phyloP scores from a whole-genome alignment of 2,329 filamentous ascomycete genomes.

The Metarhizium album region DNA sequence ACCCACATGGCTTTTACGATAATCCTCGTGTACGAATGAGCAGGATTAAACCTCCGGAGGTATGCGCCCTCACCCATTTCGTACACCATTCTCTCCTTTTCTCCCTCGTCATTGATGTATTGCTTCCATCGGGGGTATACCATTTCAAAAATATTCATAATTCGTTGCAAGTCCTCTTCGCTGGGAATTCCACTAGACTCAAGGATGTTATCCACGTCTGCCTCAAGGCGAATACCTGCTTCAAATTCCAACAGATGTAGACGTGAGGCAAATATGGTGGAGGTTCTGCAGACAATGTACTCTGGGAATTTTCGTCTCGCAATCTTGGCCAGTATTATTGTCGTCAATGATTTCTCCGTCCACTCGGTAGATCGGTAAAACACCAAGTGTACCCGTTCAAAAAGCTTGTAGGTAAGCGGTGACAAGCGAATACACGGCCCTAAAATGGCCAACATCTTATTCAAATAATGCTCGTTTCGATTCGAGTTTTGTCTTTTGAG shows the following conservation, averaged over 20 bases:
- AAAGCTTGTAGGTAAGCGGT: slow-evolving; percentile 61
- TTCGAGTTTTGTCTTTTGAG: slow-evolving; percentile 36
- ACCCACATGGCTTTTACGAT: slow-evolving; percentile 77
- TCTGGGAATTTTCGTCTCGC: slow-evolving; percentile 77
- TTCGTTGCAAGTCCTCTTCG: slow-evolving; percentile 51
- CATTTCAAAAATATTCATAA: slow-evolving; percentile 61
- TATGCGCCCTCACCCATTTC: slow-evolving; percentile 81
- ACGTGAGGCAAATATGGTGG: slow-evolving; percentile 77
- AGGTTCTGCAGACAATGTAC: slow-evolving; percentile 82
- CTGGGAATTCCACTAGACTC: slow-evolving; percentile 66
- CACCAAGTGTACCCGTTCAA: slow-evolving; percentile 88
- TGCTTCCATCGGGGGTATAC: slow-evolving; percentile 73
- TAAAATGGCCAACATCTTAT: slow-evolving; percentile 65
- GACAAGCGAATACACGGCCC: slow-evolving; percentile 81
- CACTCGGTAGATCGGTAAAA: slow-evolving; percentile 95
- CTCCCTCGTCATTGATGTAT: slow-evolving; percentile 62
- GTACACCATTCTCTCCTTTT: slow-evolving; percentile 67
- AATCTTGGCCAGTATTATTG: slow-evolving; percentile 87
- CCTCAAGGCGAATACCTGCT: slow-evolving; percentile 71
- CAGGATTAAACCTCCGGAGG: slow-evolving; percentile 77
- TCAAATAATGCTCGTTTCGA: slow-evolving; percentile 62
- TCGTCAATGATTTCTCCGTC: slow-evolving; percentile 93
- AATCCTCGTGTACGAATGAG: slow-evolving; percentile 87
- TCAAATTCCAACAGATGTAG: slow-evolving; percentile 77
- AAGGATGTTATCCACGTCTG: slow-evolving; percentile 67